phyloP scores from a whole-genome alignment of 306 rosid genomes.

The Prunus mume region DNA sequence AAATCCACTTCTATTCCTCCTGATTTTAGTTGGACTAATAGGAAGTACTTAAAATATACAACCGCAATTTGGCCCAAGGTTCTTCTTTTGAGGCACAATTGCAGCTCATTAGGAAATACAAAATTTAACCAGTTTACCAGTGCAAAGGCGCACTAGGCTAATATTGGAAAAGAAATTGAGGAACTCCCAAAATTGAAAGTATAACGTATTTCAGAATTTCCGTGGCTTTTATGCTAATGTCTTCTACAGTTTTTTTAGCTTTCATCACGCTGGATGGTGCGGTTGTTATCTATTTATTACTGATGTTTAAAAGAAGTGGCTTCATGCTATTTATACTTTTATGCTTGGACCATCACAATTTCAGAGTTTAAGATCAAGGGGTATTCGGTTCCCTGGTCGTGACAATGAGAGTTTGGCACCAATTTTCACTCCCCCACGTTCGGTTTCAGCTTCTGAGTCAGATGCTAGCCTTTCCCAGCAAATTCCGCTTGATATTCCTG shows the following conservation, averaged over 20 bases:
- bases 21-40: background rate
- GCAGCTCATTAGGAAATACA: background rate
- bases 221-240: background rate
- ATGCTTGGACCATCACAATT: conserved; percentile 23
- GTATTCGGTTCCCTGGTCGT: conserved; percentile 91
- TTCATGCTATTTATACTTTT: conserved; percentile 12
- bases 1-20: background rate
- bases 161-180: background rate
- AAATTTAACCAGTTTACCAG: background rate
- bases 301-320: background rate
- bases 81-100: background rate
- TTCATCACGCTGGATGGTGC: background rate
- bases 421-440: conserved; percentile 82
- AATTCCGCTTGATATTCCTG: conserved; percentile 51
- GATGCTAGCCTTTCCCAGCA: conserved; percentile 46
- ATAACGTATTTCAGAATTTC: background rate
- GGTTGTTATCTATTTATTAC: background rate
- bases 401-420: conserved; percentile 98
- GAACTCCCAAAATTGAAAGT: background rate
- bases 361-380: conserved; percentile 92
- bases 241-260: background rate
- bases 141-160: background rate
- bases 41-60: background rate
- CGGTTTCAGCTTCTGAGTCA: conserved; percentile 51
- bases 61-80: background rate